Evolutionary conservation across 140 eudicot species (phyloP).

Genomic region (Stevia rebaudiana): DNA sequence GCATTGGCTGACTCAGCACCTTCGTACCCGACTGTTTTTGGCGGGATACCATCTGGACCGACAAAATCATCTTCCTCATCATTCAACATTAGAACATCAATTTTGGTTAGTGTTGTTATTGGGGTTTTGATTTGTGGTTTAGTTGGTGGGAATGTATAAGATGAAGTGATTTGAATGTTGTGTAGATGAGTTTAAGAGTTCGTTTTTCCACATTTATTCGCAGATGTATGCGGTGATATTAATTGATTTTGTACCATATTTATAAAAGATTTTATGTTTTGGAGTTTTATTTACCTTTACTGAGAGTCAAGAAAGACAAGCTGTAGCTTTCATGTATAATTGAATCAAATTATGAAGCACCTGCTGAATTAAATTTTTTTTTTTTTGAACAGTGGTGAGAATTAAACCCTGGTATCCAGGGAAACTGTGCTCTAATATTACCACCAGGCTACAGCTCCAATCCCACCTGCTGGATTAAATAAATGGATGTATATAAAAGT

Average conservation of each 20-base stretch:
- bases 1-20: conserved; percentile 55
- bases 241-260: conserved; percentile 30
- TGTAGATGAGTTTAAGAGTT: conserved; percentile 22
- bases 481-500: too few species aligned
- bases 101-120: conserved; percentile 27
- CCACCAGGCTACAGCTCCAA: too few species aligned
- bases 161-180: conserved; percentile 5
- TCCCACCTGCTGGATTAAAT: too few species aligned
- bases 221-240: conserved; percentile 6
- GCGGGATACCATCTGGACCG: conserved; percentile 60
- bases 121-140: conserved; percentile 36
- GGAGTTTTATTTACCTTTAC: background rate
- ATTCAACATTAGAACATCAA: conserved; percentile 10
- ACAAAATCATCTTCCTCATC: conserved; percentile 29
- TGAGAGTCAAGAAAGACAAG: conserved; percentile 21
- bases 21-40: conserved; percentile 67
- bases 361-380: too few species aligned
- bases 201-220: background rate
- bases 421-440: too few species aligned
- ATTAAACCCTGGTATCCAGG: too few species aligned
- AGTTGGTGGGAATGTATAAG: conserved; percentile 23
- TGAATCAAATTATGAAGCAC: too few species aligned
- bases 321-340: conserved; percentile 15
- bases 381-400: too few species aligned
- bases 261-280: conserved; percentile 3